Percentiles rank a stretch among this genome's conserved stretches.
Evolutionary conservation across 2,329 filamentous ascomycete species (phyloP).

Genomic region (Dactylellina sp.): DNA sequence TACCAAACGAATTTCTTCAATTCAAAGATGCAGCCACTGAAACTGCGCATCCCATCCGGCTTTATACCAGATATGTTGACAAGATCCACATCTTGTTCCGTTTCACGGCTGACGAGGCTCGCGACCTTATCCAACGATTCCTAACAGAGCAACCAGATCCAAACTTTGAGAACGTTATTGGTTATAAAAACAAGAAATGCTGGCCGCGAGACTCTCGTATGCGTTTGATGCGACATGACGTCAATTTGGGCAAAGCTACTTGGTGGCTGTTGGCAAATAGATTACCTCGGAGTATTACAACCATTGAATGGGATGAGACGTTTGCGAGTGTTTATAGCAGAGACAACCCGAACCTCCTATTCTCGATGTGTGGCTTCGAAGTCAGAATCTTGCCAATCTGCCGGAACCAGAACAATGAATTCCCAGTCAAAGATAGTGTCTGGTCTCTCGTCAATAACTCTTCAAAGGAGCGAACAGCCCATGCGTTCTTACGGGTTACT

Average conservation of each 20-base stretch:
- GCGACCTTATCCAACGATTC: conserved; percentile 96
- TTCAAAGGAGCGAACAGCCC: conserved; percentile 94
- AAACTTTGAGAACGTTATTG: conserved; percentile 99
- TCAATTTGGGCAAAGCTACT: conserved; percentile 94
- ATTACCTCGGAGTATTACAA: conserved; percentile 91
- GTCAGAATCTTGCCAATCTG: conserved; percentile 96
- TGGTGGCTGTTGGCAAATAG: conserved; percentile 99
- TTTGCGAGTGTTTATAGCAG: conserved; percentile 98
- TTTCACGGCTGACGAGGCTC: conserved; percentile 91
- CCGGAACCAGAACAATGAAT: conserved; percentile 94
- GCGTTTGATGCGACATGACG: conserved; percentile 98
- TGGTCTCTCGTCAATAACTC: conserved; percentile 98
- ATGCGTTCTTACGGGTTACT: conserved; percentile 96
- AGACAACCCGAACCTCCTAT: conserved; percentile 95
- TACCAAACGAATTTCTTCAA: conserved; percentile 96
- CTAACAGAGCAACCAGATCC: conserved; percentile 97
- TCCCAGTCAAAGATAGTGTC: conserved; percentile 96
- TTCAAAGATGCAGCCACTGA: conserved; percentile 95
- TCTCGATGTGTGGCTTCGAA: conserved; percentile 98
- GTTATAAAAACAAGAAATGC: conserved; percentile 99
- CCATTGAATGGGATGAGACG: conserved; percentile 98
- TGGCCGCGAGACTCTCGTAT: conserved; percentile 98
- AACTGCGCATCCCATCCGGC: conserved; percentile 89
- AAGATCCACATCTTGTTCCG: conserved; percentile 98
- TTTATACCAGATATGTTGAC: conserved; percentile 98